Base-by-base conservation (phyloP, 495 filamentous ascomycete genomes). In the Penicillium coffeae region DNA sequence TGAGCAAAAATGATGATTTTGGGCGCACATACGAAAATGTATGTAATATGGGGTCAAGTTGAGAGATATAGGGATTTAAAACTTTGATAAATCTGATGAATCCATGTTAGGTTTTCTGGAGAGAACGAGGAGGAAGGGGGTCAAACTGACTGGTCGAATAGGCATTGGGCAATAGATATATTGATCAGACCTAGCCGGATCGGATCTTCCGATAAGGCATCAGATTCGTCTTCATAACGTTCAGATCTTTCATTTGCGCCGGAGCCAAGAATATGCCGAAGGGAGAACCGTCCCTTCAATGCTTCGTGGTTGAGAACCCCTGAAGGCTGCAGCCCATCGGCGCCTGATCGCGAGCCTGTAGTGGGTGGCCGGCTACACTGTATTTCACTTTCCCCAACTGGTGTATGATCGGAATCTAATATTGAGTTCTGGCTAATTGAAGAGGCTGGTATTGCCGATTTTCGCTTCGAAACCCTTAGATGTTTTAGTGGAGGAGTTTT, bases 21-120 rank as follows among this genome's bases (percentile, higher is more conserved):
- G 45, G 51, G 7, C 50, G 55, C 18, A 58, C 47, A 45, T 61
- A 58, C 34, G 40, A 37, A 18, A 61, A 54, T 14, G 54, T 52
- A 42, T 61, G 58, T 1, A 58, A 45, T 21, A 46, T 27, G 32
- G 58, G 55, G 40, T 61, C 58, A 14, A 61, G 40, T 20, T 61
- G 58, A 41, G 50, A 48, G 18, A 61, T 54, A 25, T 58, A 61
- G 3, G 58, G 50, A 40, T 61, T 61, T 19, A 58, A 38, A 21
- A 49, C 47, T 20, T 45, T 48, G 20, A 61, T 58, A 45, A 61
- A 61, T 21, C 58, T 61, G 27, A 42, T 56, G 27, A 56, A 44
- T 7, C 3, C 19, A 34, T 25, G 27, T 47, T 33, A n/a, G 33
- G 16, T 33, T 16, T 27, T 25, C 1, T 9, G 22, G 27, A 16